A percentile compares a stretch with the other conserved stretches of the same genome.
Evolutionary conservation across 495 filamentous ascomycete species (phyloP).

Genomic region (Xylaria castorea): DNA sequence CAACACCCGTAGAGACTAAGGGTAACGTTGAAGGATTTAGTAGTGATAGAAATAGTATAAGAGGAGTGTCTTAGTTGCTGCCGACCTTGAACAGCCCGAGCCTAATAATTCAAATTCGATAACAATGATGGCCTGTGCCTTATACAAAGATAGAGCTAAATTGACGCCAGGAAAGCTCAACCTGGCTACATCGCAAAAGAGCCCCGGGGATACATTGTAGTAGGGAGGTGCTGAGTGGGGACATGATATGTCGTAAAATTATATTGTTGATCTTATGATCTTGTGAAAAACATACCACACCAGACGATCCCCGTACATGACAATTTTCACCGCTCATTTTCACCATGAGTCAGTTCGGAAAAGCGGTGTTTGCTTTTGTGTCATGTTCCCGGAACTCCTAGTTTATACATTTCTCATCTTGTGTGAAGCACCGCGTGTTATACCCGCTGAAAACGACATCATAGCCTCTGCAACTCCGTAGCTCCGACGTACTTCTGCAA

Average conservation of each 20-base stretch:
- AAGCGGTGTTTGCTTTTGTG: not conserved
- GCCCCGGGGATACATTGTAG: not conserved
- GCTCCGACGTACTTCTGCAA: no score
- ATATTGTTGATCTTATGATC: not conserved
- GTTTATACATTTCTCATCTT: not conserved
- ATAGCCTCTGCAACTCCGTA: not conserved
- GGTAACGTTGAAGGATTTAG: not conserved
- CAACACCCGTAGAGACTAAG: not conserved
- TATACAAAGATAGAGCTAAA: not conserved
- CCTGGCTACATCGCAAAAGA: not conserved
- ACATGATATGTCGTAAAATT: no score
- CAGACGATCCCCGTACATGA: not conserved
- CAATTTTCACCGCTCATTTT: conserved; percentile 6
- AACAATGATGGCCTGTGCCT: not conserved
- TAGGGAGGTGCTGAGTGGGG: not conserved
- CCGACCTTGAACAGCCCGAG: not conserved
- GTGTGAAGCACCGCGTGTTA: not conserved
- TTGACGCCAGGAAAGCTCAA: not conserved
- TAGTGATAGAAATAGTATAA: not conserved
- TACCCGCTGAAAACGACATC: not conserved
- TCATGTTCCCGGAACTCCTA: not conserved
- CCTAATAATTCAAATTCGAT: not conserved
- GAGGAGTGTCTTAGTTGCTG: not conserved
- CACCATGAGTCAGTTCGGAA: not conserved
- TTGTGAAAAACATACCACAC: not conserved